phyloP scores from a whole-genome alignment of 164 flowering plant genomes.

The Buxus sempervirens region DNA sequence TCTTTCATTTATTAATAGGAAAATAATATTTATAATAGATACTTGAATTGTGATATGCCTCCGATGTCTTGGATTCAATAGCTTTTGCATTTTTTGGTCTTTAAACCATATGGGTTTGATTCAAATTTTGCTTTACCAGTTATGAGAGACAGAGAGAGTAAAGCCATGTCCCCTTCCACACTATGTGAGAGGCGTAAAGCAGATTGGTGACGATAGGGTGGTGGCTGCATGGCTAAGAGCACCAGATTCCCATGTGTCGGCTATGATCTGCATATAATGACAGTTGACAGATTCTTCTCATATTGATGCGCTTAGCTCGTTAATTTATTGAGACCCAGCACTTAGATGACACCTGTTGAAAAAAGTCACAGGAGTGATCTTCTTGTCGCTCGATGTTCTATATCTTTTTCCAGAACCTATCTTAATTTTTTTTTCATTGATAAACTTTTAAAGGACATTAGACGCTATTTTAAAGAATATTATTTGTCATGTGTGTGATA shows the following conservation, averaged over 20 bases:
- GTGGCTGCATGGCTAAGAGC: neutral
- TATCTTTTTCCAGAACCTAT: too few relatives aligned
- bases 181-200: neutral
- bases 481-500: too few relatives aligned
- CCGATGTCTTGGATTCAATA: neutral
- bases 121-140: neutral
- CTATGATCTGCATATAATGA: constrained; percentile 18
- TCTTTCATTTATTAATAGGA: neutral
- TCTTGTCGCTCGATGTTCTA: too few relatives aligned
- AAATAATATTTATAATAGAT: too few relatives aligned
- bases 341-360: too few relatives aligned
- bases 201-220: neutral
- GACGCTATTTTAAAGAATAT: too few relatives aligned
- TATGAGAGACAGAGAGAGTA: neutral
- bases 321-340: too few relatives aligned
- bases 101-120: neutral
- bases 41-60: too few relatives aligned
- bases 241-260: constrained; percentile 14
- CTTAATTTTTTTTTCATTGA: too few relatives aligned
- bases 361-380: too few relatives aligned
- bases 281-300: constrained; percentile 11
- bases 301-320: too few relatives aligned
- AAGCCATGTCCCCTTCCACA: constrained; percentile 4
- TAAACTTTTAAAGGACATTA: too few relatives aligned
- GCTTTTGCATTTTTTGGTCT: neutral